These are phyloP conservation scores for Inga laurina DNA, from an alignment of 306 rosid species.

Conservation along the genomic window DNA sequence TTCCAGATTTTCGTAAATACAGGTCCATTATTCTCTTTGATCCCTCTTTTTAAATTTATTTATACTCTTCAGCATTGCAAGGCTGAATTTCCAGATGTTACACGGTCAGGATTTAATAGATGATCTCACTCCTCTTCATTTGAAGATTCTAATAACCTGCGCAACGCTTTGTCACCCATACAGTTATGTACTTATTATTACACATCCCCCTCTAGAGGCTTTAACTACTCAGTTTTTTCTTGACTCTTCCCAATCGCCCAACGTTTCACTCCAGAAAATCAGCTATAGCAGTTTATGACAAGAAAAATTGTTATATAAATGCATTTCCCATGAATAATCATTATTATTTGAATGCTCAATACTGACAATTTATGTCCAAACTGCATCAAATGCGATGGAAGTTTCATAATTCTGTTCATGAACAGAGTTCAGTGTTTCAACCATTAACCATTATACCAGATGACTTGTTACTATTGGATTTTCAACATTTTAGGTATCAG, in stretches of 20 bases:
- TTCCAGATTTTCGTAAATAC: neutral
- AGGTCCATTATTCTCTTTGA: neutral
- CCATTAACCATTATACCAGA: conserved; percentile 11
- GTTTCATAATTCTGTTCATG: conserved; percentile 10
- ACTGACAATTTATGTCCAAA: neutral
- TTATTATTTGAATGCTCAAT: neutral
- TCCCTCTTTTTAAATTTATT: conserved; percentile 19
- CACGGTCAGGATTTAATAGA: neutral
- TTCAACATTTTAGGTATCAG: neutral
- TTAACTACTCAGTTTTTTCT: neutral
- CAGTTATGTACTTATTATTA: neutral
- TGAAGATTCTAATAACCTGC: neutral
- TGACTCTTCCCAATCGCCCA: neutral
- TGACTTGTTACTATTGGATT: neutral
- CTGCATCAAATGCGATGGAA: neutral
- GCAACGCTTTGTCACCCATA: neutral
- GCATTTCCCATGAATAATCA: neutral
- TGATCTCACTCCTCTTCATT: neutral
- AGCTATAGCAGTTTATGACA: neutral
- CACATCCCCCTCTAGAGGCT: neutral
- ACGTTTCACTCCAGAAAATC: neutral
- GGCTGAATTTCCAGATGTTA: conserved; percentile 13
- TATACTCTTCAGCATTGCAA: neutral
- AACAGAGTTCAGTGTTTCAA: neutral
- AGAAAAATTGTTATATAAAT: neutral